Evolutionary conservation across 2,329 filamentous ascomycete genomes (phyloP), one percentile per base, ranked within the genome.

Genomic region (Teratosphaeria gauchensis): DNA sequence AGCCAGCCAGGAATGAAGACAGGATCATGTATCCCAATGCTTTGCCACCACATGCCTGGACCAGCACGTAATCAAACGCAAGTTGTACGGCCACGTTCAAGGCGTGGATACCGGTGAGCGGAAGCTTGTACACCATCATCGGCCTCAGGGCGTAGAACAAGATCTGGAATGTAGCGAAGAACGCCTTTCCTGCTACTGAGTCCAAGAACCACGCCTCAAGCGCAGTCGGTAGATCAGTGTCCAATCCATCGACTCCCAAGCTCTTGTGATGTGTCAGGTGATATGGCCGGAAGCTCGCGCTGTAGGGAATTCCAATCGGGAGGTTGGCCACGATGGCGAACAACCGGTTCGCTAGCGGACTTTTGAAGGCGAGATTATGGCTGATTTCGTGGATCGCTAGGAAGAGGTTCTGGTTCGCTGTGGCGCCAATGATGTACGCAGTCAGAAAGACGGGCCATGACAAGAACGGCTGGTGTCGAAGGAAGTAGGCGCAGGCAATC

Each of bases 121-220:
- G 90, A 4, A 97, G 82, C 67, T 85, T 84, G 82, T 96, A 96
- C 67, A 99, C 83, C 76, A 92, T 86, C 88, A 97, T 96, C 61
- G 94, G 94, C 16, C 94, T 89, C 55, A 99, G 76, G 68, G 94
- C 94, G 78, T 99, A 99, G 82, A 99, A 99, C 72, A 99, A 83
- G 74, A 99, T 96, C 77, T 99, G 94, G 78, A 96, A 99, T 66
- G 94, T 99, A 78, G 89, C 92, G 82, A 99, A 99, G 80, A 99
- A 99, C 65, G 94, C 87, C 77, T 99, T 99, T 73, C 94, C 94
- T 19, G 92, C 84, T 67, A 99, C 86, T 7, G 91, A 96, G 79
- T 99, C 89, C 68, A 99, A 86, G 73, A 99, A 88, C 71, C 95
- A 77, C 63, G 91, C 92, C 78, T 99, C 94, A 55, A 96, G 76